A percentile compares a stretch with the other conserved stretches of the same genome.
Evolutionary conservation across 2,329 filamentous ascomycete species (phyloP).

Genomic region (Fusarium fujikuroi): DNA sequence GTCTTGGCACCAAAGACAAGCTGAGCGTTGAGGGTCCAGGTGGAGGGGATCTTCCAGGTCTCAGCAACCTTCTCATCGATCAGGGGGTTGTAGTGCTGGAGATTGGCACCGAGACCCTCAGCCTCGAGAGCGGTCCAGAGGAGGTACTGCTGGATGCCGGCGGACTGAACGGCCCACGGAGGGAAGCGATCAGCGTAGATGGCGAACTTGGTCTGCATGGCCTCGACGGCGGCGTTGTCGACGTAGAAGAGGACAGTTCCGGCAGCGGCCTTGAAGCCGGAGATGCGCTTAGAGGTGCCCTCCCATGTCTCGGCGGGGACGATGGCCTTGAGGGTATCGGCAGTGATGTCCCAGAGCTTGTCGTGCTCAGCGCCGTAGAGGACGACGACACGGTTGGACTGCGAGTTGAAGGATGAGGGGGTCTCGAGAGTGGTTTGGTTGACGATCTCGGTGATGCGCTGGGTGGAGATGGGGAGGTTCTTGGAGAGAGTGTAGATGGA

Average conservation of each 20-base stretch:
- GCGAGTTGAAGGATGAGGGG: slow-evolving; percentile 89
- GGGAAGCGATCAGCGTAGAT: slow-evolving; percentile 84
- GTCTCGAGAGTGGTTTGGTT: slow-evolving; percentile 72
- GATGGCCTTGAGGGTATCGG: slow-evolving; percentile 61
- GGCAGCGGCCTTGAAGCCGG: slow-evolving; percentile 74
- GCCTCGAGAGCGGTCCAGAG: slow-evolving; percentile 85
- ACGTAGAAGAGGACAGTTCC: slow-evolving; percentile 92
- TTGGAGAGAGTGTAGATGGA: slow-evolving; percentile 75
- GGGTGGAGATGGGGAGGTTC: slow-evolving; percentile 62
- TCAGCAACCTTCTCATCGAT: slow-evolving; percentile 77
- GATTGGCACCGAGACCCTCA: slow-evolving; percentile 86
- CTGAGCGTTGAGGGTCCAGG: slow-evolving; percentile 84
- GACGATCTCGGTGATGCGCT: slow-evolving; percentile 73
- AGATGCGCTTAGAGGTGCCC: slow-evolving; percentile 57
- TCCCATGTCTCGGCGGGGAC: slow-evolving; percentile 74
- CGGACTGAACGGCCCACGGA: slow-evolving; percentile 78
- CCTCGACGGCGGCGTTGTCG: slow-evolving; percentile 74
- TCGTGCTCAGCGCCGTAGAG: slow-evolving; percentile 86
- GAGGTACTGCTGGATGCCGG: slow-evolving; percentile 81
- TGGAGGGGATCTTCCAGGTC: slow-evolving; percentile 75
- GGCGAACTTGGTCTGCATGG: slow-evolving; percentile 74
- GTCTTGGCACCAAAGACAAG: slow-evolving; percentile 81
- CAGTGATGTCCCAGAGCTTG: slow-evolving; percentile 83
- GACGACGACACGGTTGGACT: slow-evolving; percentile 81
- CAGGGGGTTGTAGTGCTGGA: slow-evolving; percentile 94